phyloP scores from a whole-genome alignment of 305 asterid species.

The Ilex paraguariensis region DNA sequence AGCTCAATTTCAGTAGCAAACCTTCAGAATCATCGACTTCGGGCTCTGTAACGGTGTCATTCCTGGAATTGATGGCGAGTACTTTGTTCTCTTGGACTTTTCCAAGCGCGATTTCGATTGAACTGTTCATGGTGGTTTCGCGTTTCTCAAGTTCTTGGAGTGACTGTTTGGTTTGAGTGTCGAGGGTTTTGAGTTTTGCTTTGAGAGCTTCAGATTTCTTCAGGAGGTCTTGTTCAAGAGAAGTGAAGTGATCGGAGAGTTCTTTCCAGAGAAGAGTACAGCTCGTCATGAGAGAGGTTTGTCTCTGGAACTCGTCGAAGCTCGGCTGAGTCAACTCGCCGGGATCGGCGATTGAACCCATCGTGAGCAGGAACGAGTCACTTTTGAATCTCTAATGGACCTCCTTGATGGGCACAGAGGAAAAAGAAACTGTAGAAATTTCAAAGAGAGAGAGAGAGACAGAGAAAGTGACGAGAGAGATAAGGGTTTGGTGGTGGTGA shows the following conservation, averaged over 20 bases:
- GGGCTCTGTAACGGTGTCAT: conserved; percentile 19
- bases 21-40: conserved; percentile 67
- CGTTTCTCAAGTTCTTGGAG: conserved; percentile 58
- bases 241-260: conserved; percentile 86
- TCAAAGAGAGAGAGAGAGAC: too few species aligned
- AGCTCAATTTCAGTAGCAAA: conserved; percentile 44
- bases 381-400: too few species aligned
- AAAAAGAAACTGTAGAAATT: too few species aligned
- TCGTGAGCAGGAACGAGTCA: conserved; percentile 12
- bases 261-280: conserved; percentile 98
- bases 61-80: background rate
- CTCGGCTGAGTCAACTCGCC: conserved; percentile 73
- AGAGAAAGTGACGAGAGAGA: too few species aligned
- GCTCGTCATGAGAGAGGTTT: conserved; percentile 92
- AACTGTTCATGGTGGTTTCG: conserved; percentile 55
- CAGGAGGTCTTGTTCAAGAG: conserved; percentile 77
- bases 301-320: conserved; percentile 94
- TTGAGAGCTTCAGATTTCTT: conserved; percentile 64
- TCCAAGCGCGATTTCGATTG: conserved; percentile 47
- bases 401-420: too few species aligned
- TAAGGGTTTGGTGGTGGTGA: too few species aligned
- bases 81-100: conserved; percentile 28
- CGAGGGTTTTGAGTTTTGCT: conserved; percentile 46
- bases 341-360: conserved; percentile 93
- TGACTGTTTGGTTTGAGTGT: conserved; percentile 48